phyloP scores from a whole-genome alignment of 2,329 filamentous ascomycete species.

The Exophiala alcalophila region DNA sequence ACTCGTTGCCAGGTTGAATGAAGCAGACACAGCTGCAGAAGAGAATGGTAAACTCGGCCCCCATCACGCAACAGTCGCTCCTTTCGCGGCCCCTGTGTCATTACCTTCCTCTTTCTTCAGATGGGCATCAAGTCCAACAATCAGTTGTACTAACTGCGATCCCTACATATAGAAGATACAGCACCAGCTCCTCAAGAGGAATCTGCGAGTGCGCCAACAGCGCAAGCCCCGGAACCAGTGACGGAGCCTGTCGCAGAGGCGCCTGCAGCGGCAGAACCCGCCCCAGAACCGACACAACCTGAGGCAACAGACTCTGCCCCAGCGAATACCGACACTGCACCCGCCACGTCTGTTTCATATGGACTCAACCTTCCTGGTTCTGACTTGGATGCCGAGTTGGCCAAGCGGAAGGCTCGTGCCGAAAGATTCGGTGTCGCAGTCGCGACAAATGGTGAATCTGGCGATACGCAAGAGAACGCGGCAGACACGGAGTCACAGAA shows the following conservation, averaged over 20 bases:
- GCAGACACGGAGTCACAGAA: conserved; percentile 44
- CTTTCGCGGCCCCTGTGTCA: too few species aligned
- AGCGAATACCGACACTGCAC: conserved; percentile 22
- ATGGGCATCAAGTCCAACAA: neutral
- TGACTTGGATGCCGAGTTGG: conserved; percentile 46
- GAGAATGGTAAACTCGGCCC: conserved; percentile 26
- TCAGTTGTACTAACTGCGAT: too few species aligned
- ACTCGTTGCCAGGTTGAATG: conserved; percentile 46
- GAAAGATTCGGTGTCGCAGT: conserved; percentile 46
- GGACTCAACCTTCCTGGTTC: conserved; percentile 43
- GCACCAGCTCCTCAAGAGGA: conserved; percentile 30
- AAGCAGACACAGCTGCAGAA: conserved; percentile 38
- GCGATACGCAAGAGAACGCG: conserved; percentile 37
- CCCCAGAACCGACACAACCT: conserved; percentile 14
- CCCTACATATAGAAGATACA: conserved; percentile 16
- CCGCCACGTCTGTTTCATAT: conserved; percentile 33
- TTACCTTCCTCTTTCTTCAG: neutral
- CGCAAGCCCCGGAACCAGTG: conserved; percentile 22
- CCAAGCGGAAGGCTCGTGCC: conserved; percentile 49
- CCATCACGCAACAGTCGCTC: too few species aligned
- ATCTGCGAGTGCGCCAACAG: conserved; percentile 36
- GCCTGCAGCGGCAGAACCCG: conserved; percentile 32
- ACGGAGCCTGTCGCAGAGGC: conserved; percentile 19
- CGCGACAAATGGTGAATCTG: conserved; percentile 29
- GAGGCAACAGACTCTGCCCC: conserved; percentile 15